Base-by-base conservation (phyloP, 2,329 filamentous ascomycete genomes). In the Lasiodiplodia sp. region DNA sequence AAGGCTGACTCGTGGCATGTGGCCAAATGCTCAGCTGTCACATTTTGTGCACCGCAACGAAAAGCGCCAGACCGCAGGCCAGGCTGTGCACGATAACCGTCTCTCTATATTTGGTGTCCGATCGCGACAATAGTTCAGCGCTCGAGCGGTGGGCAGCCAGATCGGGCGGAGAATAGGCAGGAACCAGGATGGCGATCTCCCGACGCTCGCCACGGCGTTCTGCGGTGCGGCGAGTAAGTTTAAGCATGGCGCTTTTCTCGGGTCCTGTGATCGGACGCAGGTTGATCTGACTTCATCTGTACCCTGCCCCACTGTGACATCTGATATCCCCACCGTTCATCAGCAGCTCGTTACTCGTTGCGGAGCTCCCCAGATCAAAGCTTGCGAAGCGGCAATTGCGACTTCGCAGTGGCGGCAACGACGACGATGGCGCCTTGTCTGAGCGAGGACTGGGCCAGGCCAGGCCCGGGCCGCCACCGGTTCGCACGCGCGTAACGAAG, bases 271-370 rank as follows among this genome's bases (percentile, higher is more conserved):
- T n/a, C 16, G 55, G 55, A 18, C 8, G 53, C 34, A 23, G 56
- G 23, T 37, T 23, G 37, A 44, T 60, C 56, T 60, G 56, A 60
- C 56, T 23, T 40, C 55, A 57, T 57, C 55, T 38, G 55, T 21
- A 37, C 11, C 23, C 28, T 23, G 55, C 56, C 56, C 56, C 56
- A 60, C 56, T 23, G 56, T 60, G 56, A 60, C 56, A 44, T 40
- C 34, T 57, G 25, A 14, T 10, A 2, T 47, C 38, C n/a, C 56
- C 37, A 37, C 56, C 16, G 34, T 40, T 34, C 34, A 23, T 25
- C 55, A 23, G 31, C 56, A 28, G 56, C 7, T 40, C 23, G 34
- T 28, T 47, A 7, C 56, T 28, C 23, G 11, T 23, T 34, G 31
- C 31, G 31, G 31, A 34, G 23, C 25, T 16, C 25, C 25, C 8